A percentile compares a stretch with the other conserved stretches of the same genome.
Conservation (phyloP, 1,284 basidiomycete genomes). For the Retiboletus fuscus region DNA sequence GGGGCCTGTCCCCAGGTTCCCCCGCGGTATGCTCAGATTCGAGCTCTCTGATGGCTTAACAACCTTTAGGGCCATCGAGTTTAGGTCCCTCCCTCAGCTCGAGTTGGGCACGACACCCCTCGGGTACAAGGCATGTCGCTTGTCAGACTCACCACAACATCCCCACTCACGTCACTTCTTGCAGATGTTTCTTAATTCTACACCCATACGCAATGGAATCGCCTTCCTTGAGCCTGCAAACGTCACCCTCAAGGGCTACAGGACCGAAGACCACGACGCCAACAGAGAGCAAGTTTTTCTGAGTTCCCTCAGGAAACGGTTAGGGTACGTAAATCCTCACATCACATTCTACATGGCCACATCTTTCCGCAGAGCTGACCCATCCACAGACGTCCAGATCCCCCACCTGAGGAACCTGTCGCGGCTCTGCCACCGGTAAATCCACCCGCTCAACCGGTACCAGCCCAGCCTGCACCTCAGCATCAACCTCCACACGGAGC, state of each 20-base stretch:
- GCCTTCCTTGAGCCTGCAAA: constrained; percentile 75
- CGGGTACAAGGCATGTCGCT: constrained; percentile 72
- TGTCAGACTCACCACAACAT: constrained; percentile 7
- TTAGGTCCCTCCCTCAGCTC: constrained; percentile 66
- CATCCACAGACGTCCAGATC: constrained; percentile 44
- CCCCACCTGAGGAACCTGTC: constrained; percentile 27
- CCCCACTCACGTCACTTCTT: constrained; percentile 53
- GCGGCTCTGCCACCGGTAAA: constrained; percentile 24
- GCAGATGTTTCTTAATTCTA: constrained; percentile 75
- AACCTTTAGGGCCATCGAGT: constrained; percentile 76
- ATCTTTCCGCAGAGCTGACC: not conserved
- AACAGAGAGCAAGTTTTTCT: constrained; percentile 66
- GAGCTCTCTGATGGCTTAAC: constrained; percentile 74
- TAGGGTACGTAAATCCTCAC: constrained; percentile 64
- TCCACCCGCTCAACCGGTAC: constrained; percentile 22
- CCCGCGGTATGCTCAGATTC: constrained; percentile 75
- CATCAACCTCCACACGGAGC: constrained; percentile 22
- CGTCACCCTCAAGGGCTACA: constrained; percentile 67
- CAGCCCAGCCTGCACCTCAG: constrained; percentile 22
- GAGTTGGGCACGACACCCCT: constrained; percentile 74
- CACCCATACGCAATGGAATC: constrained; percentile 70
- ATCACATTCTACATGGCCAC: not conserved
- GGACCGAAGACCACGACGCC: constrained; percentile 68
- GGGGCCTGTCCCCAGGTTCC: constrained; percentile 78
- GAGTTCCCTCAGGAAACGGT: constrained; percentile 63